phyloP scores from a whole-genome alignment of 345 rosid species.

The Tarenaya hassleriana region DNA sequence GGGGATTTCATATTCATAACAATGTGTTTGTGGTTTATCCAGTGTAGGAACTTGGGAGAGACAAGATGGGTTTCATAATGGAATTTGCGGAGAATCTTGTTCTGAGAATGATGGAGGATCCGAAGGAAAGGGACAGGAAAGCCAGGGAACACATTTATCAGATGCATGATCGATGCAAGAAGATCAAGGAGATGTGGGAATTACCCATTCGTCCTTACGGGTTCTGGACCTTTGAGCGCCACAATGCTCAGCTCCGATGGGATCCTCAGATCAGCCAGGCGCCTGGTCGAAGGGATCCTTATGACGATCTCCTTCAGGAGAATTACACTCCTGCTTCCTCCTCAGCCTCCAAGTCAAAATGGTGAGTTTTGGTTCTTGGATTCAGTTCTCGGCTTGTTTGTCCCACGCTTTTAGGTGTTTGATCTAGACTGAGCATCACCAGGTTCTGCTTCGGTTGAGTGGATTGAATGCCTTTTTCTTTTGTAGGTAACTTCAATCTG shows the following conservation, averaged over 20 bases:
- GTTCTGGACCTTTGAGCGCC: slow-evolving; percentile 93
- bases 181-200: slow-evolving; percentile 98
- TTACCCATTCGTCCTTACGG: slow-evolving; percentile 93
- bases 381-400: background rate
- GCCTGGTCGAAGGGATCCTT: slow-evolving; percentile 90
- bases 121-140: slow-evolving; percentile 77
- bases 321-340: slow-evolving; percentile 24
- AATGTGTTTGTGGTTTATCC: background rate
- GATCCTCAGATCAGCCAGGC: slow-evolving; percentile 97
- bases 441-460: too few relatives aligned
- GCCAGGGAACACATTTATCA: slow-evolving; percentile 73
- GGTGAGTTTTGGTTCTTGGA: slow-evolving; percentile 4
- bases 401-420: background rate
- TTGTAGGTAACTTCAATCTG: background rate
- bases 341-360: slow-evolving; percentile 20
- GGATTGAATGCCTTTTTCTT: too few relatives aligned
- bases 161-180: slow-evolving; percentile 63
- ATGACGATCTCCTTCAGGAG: slow-evolving; percentile 74
- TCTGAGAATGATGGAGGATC: slow-evolving; percentile 91
- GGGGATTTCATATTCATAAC: too few relatives aligned
- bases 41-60: slow-evolving; percentile 11
- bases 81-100: slow-evolving; percentile 87
- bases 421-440: background rate
- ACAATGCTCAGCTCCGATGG: slow-evolving; percentile 87
- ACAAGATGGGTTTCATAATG: slow-evolving; percentile 74